A percentile compares a stretch with the other conserved stretches of the same genome.
Conservation (phyloP, 768 basidiomycete species). For the Kwoniella mangroviensis region DNA sequence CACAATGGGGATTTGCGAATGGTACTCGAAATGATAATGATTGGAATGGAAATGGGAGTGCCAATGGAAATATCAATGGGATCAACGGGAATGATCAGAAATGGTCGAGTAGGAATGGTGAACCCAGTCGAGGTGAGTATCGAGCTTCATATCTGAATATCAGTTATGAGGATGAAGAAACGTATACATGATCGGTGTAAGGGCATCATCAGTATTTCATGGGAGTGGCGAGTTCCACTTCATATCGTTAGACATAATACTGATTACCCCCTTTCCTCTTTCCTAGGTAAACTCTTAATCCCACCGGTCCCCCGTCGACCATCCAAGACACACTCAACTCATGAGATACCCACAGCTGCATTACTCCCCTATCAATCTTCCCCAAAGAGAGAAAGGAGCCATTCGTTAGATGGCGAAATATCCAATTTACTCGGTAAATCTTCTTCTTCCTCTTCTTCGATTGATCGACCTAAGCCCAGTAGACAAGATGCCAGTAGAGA, state of each 20-base stretch:
- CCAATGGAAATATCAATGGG: background rate
- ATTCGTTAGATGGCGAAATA: conserved; percentile 13
- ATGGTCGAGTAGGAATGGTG: background rate
- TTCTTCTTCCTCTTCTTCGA: background rate
- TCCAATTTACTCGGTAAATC: conserved; percentile 10
- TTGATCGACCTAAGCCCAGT: too few relatives aligned
- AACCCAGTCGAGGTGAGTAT: background rate
- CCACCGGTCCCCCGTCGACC: conserved; percentile 20
- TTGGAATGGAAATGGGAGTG: background rate
- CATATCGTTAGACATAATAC: background rate
- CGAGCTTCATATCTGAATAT: background rate
- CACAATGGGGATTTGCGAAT: background rate
- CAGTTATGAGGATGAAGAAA: background rate
- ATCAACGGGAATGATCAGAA: background rate
- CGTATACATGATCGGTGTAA: background rate
- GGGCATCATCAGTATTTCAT: too few relatives aligned
- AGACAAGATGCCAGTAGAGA: background rate
- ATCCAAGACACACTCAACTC: background rate
- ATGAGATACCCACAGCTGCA: background rate
- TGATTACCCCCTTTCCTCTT: background rate
- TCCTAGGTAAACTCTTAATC: conserved; percentile 29
- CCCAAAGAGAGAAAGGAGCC: background rate
- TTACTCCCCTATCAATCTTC: conserved; percentile 7
- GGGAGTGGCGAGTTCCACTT: too few relatives aligned
- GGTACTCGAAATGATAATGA: background rate